phyloP scores from a whole-genome alignment of 257 asterid species.

The Thymus quinquecostatus region DNA sequence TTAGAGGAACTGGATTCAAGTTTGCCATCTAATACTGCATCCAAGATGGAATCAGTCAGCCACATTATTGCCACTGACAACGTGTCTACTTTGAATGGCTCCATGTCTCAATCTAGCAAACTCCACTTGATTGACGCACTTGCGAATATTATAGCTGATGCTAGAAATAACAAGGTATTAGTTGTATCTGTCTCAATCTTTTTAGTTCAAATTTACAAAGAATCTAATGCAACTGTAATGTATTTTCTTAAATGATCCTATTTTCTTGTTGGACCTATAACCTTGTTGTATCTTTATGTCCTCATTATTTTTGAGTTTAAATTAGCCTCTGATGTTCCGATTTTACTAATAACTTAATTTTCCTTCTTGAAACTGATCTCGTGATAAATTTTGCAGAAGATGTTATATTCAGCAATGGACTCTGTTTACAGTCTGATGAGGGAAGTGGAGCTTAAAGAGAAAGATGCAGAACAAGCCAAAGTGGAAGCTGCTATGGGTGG shows the following conservation, averaged over 20 bases:
- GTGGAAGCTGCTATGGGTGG: constrained; percentile 71
- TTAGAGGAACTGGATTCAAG: constrained; percentile 35
- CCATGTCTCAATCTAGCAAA: constrained; percentile 61
- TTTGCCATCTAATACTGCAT: constrained; percentile 31
- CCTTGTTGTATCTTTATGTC: too few species aligned
- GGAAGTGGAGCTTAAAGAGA: constrained; percentile 79
- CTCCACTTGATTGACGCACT: constrained; percentile 51
- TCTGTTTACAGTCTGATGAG: constrained; percentile 71
- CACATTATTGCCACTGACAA: constrained; percentile 39
- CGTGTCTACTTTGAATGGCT: constrained; percentile 40
- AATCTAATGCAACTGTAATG: not conserved
- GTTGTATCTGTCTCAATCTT: constrained; percentile 1
- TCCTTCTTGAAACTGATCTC: constrained; percentile 1
- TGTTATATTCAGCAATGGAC: constrained; percentile 65
- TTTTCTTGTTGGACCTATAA: too few species aligned
- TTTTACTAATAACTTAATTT: not conserved
- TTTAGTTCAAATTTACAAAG: not conserved
- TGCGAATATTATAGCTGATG: constrained; percentile 62
- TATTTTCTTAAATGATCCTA: too few species aligned
- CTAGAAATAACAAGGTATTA: constrained; percentile 74
- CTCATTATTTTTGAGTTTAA: not conserved
- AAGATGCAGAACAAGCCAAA: constrained; percentile 70
- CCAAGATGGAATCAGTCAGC: constrained; percentile 33
- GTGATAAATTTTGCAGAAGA: constrained; percentile 62
- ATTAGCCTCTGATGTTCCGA: not conserved